phyloP scores from a whole-genome alignment of 495 filamentous ascomycete species.

The Trichoderma gamsii region DNA sequence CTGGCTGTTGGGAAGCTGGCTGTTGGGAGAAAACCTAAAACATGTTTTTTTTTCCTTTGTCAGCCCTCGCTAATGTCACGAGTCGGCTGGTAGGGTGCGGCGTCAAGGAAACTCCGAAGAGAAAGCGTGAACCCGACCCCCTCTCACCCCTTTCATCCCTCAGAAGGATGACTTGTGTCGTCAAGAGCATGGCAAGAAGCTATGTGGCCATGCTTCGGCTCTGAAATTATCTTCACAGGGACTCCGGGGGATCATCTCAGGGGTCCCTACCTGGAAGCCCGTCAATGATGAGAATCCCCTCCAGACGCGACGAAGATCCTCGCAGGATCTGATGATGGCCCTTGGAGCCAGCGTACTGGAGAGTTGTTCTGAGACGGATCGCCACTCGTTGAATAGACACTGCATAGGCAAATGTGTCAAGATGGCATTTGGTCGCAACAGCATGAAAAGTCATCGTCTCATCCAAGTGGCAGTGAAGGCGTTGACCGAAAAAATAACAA shows the following conservation, averaged over 20 bases:
- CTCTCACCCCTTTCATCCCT: slow-evolving; percentile 1
- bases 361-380: not conserved
- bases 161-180: not conserved
- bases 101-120: slow-evolving; percentile 7
- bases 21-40: slow-evolving; percentile 1
- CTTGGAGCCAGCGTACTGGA: not conserved
- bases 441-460: not conserved
- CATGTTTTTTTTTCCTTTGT: not conserved
- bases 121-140: slow-evolving; percentile 1
- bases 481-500: not conserved
- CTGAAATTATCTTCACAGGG: not conserved
- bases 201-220: not conserved
- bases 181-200: not conserved
- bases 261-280: not conserved
- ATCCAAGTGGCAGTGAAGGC: not conserved
- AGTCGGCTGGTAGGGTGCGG: slow-evolving; percentile 11
- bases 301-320: not conserved
- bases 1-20: not conserved
- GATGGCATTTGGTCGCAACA: not conserved
- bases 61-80: slow-evolving; percentile 1
- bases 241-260: slow-evolving; percentile 2
- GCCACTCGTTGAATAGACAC: not conserved
- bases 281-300: slow-evolving; percentile 11
- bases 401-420: not conserved
- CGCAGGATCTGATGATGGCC: not conserved